Percentiles rank a stretch among this genome's conserved stretches.
Conservation (phyloP, 164 flowering plant genomes). For the Dillenia turbinata region DNA sequence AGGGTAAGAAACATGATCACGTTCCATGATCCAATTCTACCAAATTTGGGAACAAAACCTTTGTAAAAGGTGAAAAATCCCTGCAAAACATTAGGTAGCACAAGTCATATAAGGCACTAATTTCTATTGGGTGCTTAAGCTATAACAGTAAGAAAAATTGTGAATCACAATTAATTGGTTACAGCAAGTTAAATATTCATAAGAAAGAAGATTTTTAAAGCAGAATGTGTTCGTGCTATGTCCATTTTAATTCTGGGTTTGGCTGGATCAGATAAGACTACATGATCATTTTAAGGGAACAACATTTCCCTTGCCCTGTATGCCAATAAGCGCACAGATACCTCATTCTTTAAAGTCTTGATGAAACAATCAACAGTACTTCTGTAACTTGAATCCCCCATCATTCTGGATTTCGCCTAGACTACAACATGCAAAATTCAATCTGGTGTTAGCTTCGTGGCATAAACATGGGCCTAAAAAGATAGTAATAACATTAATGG, state of each 20-base stretch:
- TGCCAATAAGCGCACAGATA: constrained; percentile 16
- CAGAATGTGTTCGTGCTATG: no score
- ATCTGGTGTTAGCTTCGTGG: no score
- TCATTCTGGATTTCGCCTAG: constrained; percentile 97
- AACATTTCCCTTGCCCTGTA: no score
- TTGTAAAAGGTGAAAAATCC: constrained; percentile 83
- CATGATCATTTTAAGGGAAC: no score
- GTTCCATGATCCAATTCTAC: constrained; percentile 87
- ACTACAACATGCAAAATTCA: constrained; percentile 12
- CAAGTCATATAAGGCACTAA: not conserved
- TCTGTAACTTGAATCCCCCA: constrained; percentile 89
- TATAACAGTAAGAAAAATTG: no score
- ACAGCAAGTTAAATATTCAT: not conserved
- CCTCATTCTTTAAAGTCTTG: constrained; percentile 82
- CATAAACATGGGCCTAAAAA: no score
- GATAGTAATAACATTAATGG: no score
- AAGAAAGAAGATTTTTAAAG: no score
- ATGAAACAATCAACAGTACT: constrained; percentile 86
- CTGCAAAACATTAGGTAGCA: constrained; percentile 32
- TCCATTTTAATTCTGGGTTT: no score
- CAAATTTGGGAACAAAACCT: constrained; percentile 86
- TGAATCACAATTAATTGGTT: not conserved
- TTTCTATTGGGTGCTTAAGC: no score
- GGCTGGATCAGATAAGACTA: no score
- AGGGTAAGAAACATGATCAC: constrained; percentile 83